Percentiles rank a stretch among this genome's conserved stretches.
These are phyloP conservation scores for Cicer chorassanicum DNA, from an alignment of 306 rosid genomes.

Conservation along the genomic window DNA sequence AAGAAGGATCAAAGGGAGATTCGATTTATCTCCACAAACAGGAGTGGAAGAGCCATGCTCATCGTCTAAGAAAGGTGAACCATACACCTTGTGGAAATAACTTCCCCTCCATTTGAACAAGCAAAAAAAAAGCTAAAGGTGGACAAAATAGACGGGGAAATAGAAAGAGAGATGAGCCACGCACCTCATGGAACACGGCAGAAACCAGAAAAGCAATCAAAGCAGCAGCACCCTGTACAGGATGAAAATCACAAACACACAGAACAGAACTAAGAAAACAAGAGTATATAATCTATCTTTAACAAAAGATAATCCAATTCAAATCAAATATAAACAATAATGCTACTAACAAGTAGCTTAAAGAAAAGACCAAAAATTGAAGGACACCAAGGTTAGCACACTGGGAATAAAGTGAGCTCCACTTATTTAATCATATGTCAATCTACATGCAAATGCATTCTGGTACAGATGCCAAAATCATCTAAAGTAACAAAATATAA, in stretches of 20 bases:
- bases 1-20: background rate
- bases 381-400: constrained; percentile 34
- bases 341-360: background rate
- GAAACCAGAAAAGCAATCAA: constrained; percentile 79
- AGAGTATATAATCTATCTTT: background rate
- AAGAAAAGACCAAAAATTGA: constrained; percentile 31
- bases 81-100: background rate
- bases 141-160: background rate
- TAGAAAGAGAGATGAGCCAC: constrained; percentile 24
- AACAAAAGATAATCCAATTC: background rate
- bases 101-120: background rate
- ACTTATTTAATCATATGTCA: constrained; percentile 31
- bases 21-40: background rate
- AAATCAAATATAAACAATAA: constrained; percentile 29
- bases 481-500: constrained; percentile 35
- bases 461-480: constrained; percentile 16
- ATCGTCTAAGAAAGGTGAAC: constrained; percentile 10
- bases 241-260: constrained; percentile 38
- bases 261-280: constrained; percentile 26
- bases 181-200: constrained; percentile 94
- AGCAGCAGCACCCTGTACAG: constrained; percentile 65
- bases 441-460: constrained; percentile 13
- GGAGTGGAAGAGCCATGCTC: background rate
- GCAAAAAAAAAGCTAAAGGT: constrained; percentile 1
- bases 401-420: constrained; percentile 11